These are phyloP conservation scores for Trichophyton rubrum DNA, from an alignment of 2,329 filamentous ascomycete genomes.

Conservation along the genomic window DNA sequence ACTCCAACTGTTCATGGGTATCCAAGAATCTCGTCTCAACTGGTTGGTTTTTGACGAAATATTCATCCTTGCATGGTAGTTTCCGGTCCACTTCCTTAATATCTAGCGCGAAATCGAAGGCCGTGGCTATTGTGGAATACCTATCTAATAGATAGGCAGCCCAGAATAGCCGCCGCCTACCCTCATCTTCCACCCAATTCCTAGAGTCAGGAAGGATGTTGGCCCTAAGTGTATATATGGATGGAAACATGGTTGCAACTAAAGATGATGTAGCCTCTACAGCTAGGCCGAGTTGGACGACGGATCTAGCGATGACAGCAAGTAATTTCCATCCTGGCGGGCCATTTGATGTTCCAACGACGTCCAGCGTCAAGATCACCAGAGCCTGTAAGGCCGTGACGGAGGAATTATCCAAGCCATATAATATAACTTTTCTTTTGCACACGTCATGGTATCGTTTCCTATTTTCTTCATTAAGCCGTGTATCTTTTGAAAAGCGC, in stretches of 20 bases:
- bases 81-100: slow-evolving; percentile 82
- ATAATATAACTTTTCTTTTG: slow-evolving; percentile 75
- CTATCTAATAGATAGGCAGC: slow-evolving; percentile 85
- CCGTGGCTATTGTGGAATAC: slow-evolving; percentile 80
- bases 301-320: slow-evolving; percentile 74
- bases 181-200: slow-evolving; percentile 83
- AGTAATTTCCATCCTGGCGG: slow-evolving; percentile 87
- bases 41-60: slow-evolving; percentile 70
- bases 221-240: slow-evolving; percentile 78
- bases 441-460: slow-evolving; percentile 66
- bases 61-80: slow-evolving; percentile 74
- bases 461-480: slow-evolving; percentile 60
- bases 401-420: slow-evolving; percentile 79
- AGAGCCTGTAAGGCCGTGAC: slow-evolving; percentile 79
- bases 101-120: slow-evolving; percentile 80
- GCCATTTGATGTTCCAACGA: slow-evolving; percentile 76
- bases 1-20: slow-evolving; percentile 45
- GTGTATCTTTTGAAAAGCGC: slow-evolving; percentile 64
- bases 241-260: slow-evolving; percentile 65
- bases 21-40: slow-evolving; percentile 75
- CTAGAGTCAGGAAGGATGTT: slow-evolving; percentile 72
- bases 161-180: slow-evolving; percentile 75
- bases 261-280: slow-evolving; percentile 71
- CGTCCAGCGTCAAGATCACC: slow-evolving; percentile 72
- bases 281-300: slow-evolving; percentile 74